Percentiles rank a stretch among this genome's conserved stretches.
Evolutionary conservation across 495 filamentous ascomycete genomes (phyloP).

Genomic region (Hypoxylon crocopeplum): DNA sequence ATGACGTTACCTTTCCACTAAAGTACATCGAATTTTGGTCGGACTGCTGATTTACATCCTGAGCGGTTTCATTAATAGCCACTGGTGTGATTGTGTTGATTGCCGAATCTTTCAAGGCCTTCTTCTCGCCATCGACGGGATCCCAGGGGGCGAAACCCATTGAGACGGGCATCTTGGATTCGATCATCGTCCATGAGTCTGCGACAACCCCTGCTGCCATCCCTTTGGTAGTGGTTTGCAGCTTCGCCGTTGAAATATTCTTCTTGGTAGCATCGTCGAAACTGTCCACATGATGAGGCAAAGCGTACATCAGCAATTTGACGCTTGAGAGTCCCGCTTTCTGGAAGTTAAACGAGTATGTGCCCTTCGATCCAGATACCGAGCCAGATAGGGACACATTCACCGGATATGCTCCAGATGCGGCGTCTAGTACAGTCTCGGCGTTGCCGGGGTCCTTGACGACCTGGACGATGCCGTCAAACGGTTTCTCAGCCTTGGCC

Average conservation of each 20-base stretch:
- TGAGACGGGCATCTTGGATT: constrained; percentile 70
- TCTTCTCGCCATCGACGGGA: constrained; percentile 56
- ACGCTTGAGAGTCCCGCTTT: constrained; percentile 67
- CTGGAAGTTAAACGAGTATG: constrained; percentile 74
- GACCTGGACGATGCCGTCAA: constrained; percentile 78
- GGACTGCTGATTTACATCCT: constrained; percentile 73
- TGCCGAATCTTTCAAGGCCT: constrained; percentile 57
- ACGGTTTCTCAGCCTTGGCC: constrained; percentile 51
- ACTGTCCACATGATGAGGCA: constrained; percentile 83
- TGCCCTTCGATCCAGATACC: constrained; percentile 63
- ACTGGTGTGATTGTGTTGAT: constrained; percentile 62
- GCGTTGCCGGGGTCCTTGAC: constrained; percentile 71
- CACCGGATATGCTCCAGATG: constrained; percentile 76
- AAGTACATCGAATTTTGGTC: constrained; percentile 94
- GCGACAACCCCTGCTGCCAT: constrained; percentile 73
- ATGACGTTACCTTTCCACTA: constrained; percentile 72
- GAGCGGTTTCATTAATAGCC: constrained; percentile 69
- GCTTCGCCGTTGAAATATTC: constrained; percentile 62
- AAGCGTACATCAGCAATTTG: constrained; percentile 80
- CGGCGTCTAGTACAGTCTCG: constrained; percentile 74
- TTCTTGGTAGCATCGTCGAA: constrained; percentile 67
- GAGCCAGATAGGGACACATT: constrained; percentile 67
- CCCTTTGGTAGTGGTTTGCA: constrained; percentile 90
- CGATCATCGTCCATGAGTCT: constrained; percentile 81
- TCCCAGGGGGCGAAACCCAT: constrained; percentile 83